A percentile compares a stretch with the other conserved stretches of the same genome.
These are phyloP conservation scores for Parasarocladium wereldwijsianum DNA, from an alignment of 2,329 filamentous ascomycete genomes.

Conservation along the genomic window DNA sequence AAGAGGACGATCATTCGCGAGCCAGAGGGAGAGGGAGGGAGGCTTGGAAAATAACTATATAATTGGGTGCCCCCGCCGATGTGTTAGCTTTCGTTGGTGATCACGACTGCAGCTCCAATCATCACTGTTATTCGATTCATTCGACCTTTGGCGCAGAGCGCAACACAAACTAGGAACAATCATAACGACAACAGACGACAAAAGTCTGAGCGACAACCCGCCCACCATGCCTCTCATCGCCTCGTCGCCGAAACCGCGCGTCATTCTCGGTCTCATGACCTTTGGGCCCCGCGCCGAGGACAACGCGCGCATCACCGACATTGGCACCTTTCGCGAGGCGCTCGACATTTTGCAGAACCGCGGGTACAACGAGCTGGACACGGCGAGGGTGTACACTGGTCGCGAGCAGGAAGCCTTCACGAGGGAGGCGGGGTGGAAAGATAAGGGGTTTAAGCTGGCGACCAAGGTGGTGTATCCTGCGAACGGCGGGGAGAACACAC, in stretches of 20 bases:
- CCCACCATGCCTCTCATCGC: constrained; percentile 31
- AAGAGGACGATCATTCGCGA: too few species aligned
- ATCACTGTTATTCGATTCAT: too few species aligned
- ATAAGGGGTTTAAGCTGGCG: constrained; percentile 61
- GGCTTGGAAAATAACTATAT: too few species aligned
- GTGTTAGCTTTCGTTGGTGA: too few species aligned
- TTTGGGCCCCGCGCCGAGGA: constrained; percentile 49
- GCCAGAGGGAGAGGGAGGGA: too few species aligned
- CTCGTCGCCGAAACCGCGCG: constrained; percentile 38
- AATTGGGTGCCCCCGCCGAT: too few species aligned
- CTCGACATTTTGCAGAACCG: constrained; percentile 64
- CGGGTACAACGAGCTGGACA: constrained; percentile 77
- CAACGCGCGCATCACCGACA: constrained; percentile 58
- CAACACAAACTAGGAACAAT: too few species aligned
- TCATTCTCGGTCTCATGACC: constrained; percentile 80
- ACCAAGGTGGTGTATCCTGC: constrained; percentile 60
- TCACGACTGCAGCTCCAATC: too few species aligned
- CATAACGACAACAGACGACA: too few species aligned
- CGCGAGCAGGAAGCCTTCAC: constrained; percentile 70
- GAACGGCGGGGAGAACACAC: constrained; percentile 43
- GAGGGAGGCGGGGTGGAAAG: constrained; percentile 59
- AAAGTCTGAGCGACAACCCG: too few species aligned
- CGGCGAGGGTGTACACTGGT: constrained; percentile 58
- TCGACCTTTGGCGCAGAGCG: too few species aligned
- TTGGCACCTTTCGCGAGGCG: constrained; percentile 51